A percentile compares a stretch with the other conserved stretches of the same genome.
Evolutionary conservation across 805 yeast species (phyloP).

Genomic region (Pichia heedii): DNA sequence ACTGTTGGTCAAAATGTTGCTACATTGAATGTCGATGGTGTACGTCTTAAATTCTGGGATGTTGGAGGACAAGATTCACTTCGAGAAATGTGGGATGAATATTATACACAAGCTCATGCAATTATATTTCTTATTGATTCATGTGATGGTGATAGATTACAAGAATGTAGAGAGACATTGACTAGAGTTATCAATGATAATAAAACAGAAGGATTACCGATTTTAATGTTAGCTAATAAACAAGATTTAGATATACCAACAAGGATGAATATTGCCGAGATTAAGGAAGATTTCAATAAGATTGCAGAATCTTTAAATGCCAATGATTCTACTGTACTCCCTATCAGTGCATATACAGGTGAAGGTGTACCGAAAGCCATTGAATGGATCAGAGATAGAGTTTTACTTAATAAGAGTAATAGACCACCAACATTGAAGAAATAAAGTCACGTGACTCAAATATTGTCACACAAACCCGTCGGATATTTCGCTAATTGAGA

Average conservation of each 20-base stretch:
- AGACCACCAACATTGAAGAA: slow-evolving; percentile 5
- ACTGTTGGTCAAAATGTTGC: slow-evolving; percentile 91
- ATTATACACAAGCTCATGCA: slow-evolving; percentile 81
- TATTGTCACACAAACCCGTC: too few relatives aligned
- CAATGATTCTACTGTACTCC: slow-evolving; percentile 81
- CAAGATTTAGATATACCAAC: slow-evolving; percentile 60
- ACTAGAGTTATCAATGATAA: slow-evolving; percentile 51
- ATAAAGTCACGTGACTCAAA: too few relatives aligned
- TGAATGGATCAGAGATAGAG: slow-evolving; percentile 76
- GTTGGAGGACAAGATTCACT: slow-evolving; percentile 91
- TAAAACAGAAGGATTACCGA: slow-evolving; percentile 69
- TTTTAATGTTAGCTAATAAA: slow-evolving; percentile 91
- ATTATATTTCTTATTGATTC: slow-evolving; percentile 90
- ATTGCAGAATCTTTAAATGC: slow-evolving; percentile 82
- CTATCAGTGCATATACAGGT: slow-evolving; percentile 77
- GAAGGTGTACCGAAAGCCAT: slow-evolving; percentile 82
- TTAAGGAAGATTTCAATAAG: slow-evolving; percentile 76
- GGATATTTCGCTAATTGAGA: too few relatives aligned
- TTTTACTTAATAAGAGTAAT: slow-evolving; percentile 55
- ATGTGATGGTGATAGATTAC: slow-evolving; percentile 71
- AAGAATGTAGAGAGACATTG: slow-evolving; percentile 70
- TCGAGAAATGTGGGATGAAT: slow-evolving; percentile 79
- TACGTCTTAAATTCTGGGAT: slow-evolving; percentile 82
- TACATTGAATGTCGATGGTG: slow-evolving; percentile 28
- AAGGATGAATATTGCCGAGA: slow-evolving; percentile 64